A percentile compares a stretch with the other conserved stretches of the same genome.
Evolutionary conservation across 768 basidiomycete genomes (phyloP).

Genomic region (Cystobasidium ongulense): DNA sequence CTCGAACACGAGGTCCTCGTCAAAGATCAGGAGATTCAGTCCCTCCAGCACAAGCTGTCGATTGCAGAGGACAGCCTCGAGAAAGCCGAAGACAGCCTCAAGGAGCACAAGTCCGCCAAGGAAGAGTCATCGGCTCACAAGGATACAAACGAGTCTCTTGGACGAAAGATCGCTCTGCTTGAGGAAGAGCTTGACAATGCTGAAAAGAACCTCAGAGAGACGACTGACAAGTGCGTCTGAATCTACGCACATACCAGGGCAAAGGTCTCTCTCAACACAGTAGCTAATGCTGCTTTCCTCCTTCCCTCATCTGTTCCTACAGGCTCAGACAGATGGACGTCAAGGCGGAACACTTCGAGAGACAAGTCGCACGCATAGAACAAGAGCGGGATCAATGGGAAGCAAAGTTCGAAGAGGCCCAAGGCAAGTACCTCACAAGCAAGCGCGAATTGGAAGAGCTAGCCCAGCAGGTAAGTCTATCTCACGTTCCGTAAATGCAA

Average conservation of each 20-base stretch:
- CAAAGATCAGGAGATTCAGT: slow-evolving; percentile 77
- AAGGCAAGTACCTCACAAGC: slow-evolving; percentile 61
- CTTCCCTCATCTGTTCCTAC: neutral
- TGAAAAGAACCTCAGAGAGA: slow-evolving; percentile 94
- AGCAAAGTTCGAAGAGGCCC: slow-evolving; percentile 82
- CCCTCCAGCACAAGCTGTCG: slow-evolving; percentile 64
- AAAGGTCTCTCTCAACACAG: neutral
- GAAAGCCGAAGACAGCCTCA: slow-evolving; percentile 58
- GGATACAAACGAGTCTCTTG: slow-evolving; percentile 62
- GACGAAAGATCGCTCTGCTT: slow-evolving; percentile 76
- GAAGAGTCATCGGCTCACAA: slow-evolving; percentile 64
- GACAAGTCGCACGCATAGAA: slow-evolving; percentile 74
- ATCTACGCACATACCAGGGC: neutral
- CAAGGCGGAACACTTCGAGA: slow-evolving; percentile 97
- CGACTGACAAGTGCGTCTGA: slow-evolving; percentile 80
- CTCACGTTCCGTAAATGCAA: no score
- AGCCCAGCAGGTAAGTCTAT: neutral
- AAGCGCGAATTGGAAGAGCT: slow-evolving; percentile 80
- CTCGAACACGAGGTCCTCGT: slow-evolving; percentile 53
- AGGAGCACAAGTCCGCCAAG: slow-evolving; percentile 57
- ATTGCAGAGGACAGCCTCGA: slow-evolving; percentile 62
- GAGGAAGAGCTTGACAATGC: slow-evolving; percentile 93
- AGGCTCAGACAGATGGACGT: slow-evolving; percentile 94
- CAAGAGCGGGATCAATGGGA: slow-evolving; percentile 89
- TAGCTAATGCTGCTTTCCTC: neutral